phyloP scores from a whole-genome alignment of 2,329 filamentous ascomycete species.

The Colletotrichum navitas region DNA sequence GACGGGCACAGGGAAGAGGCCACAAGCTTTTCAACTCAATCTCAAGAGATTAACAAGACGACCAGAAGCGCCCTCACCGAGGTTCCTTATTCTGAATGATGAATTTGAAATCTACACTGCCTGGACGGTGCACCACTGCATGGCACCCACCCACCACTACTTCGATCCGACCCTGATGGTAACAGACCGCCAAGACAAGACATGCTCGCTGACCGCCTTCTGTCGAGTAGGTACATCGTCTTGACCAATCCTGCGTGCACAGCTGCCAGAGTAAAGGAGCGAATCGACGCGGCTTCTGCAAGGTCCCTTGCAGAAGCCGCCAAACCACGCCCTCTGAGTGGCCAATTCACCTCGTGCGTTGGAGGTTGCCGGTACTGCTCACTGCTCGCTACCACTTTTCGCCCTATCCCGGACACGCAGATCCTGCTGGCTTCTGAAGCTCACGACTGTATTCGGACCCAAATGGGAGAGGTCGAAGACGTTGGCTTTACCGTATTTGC shows the following conservation, averaged over 20 bases:
- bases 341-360: conserved; percentile 2
- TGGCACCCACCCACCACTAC: conserved; percentile 18
- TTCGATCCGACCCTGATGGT: conserved; percentile 17
- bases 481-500: conserved; percentile 5
- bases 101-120: conserved; percentile 14
- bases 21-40: conserved; percentile 7
- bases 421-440: conserved; percentile 20
- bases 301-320: conserved; percentile 22
- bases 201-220: conserved; percentile 34
- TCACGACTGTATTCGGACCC: conserved; percentile 4
- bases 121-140: conserved; percentile 8
- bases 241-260: conserved; percentile 10
- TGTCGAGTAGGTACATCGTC: conserved; percentile 5
- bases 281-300: conserved; percentile 17
- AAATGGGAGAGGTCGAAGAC: neutral
- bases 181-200: conserved; percentile 32
- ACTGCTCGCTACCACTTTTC: neutral
- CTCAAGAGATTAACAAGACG: conserved; percentile 3
- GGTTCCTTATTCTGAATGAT: conserved; percentile 34
- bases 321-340: conserved; percentile 24
- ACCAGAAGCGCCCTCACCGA: conserved; percentile 4
- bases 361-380: conserved; percentile 15
- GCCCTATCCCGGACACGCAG: conserved; percentile 13
- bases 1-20: conserved; percentile 9
- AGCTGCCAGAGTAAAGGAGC: neutral